Evolutionary conservation across 805 yeast genomes (phyloP).

Genomic region (Candida coquimbonensis): DNA sequence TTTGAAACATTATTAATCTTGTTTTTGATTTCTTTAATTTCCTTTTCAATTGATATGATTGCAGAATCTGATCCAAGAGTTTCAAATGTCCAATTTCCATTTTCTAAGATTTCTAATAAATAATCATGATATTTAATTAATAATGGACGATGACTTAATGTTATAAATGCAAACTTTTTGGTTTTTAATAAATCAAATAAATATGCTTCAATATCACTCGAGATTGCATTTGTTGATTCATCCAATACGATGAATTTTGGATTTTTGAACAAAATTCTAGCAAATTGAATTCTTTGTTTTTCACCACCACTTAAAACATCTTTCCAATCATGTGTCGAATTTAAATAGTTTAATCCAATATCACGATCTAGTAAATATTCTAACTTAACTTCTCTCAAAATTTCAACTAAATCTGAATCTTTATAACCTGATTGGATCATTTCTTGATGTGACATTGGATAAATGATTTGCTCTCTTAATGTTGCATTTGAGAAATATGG

Average conservation of each 20-base stretch:
- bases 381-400: conserved; percentile 68
- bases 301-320: conserved; percentile 96
- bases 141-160: conserved; percentile 78
- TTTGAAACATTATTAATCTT: conserved; percentile 52
- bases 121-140: conserved; percentile 80
- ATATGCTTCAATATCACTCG: conserved; percentile 83
- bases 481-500: conserved; percentile 81
- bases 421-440: conserved; percentile 66
- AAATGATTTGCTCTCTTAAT: conserved; percentile 84
- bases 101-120: conserved; percentile 58
- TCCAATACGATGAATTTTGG: conserved; percentile 82
- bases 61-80: conserved; percentile 61
- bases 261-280: conserved; percentile 71
- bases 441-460: conserved; percentile 73
- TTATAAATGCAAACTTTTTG: conserved; percentile 68
- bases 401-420: conserved; percentile 62
- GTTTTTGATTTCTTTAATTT: conserved; percentile 57
- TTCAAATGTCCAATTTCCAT: conserved; percentile 53
- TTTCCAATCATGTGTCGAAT: conserved; percentile 63
- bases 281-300: conserved; percentile 83
- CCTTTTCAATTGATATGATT: conserved; percentile 62
- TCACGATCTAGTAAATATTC: conserved; percentile 72
- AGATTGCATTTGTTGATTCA: conserved; percentile 91
- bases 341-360: conserved; percentile 39
- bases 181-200: conserved; percentile 68